Base-by-base conservation (phyloP, 2,329 filamentous ascomycete species). In the Paradendryphiella salina region DNA sequence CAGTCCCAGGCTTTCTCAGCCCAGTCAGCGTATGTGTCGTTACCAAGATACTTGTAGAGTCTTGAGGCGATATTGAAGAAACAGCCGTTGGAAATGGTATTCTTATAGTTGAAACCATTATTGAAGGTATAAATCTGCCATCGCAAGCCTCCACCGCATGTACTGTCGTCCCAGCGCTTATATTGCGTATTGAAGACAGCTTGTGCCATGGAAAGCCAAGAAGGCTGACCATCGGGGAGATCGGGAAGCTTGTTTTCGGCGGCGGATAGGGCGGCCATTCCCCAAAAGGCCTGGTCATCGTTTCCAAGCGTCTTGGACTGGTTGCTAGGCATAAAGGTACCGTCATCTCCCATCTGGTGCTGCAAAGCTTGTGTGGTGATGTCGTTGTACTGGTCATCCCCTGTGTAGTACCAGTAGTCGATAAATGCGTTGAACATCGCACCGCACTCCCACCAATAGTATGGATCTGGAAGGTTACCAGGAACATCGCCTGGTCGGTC, bases 121-220 rank as follows among this genome's bases (percentile, higher is more conserved):
- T 95, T 93, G 64, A 82, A 83, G 3, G 80, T 74, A 69, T 86
- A 92, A 60, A 96, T 91, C 76, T 96, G 90, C 89, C 89, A 93
- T 46, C 82, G 79, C 41, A 94, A 76, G 5, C 90, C 90, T 53
- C 90, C 90, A 21, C 79, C 80, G 64, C 90, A 95, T 26, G 76
- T 73, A 0, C 76, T 73, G 0, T 74, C 78, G 68, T 92, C 85
- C 90, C 90, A 94, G 34, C 90, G 82, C 18, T 68, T 70, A 7
- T 79, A 80, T 66, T 91, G 86, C 15, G 82, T 80, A 70, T 91
- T 86, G 80, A 89, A 94, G 31, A 90, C 83, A 57, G 88, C 89
- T 64, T 82, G 79, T 5, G 84, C 83, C 26, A 93, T 78, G 13
- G 84, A 76, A 17, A 89, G 77, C 86, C 86, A 90, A 10, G 81